These are phyloP conservation scores for Aspergillus asperescens DNA, from an alignment of 495 filamentous ascomycete species.

Conservation along the genomic window DNA sequence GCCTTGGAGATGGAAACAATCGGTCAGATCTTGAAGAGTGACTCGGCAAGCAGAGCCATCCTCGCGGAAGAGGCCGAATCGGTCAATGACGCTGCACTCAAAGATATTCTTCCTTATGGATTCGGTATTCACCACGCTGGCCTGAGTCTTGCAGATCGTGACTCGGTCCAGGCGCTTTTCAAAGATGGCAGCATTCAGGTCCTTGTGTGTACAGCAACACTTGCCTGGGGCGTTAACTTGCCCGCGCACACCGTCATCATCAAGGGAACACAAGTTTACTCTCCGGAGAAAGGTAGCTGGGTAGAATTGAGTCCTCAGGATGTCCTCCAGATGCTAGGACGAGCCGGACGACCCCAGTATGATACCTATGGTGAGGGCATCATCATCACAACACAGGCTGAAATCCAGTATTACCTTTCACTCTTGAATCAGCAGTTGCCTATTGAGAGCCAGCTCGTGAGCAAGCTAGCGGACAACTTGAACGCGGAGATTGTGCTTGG, in stretches of 20 bases:
- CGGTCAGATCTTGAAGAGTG: constrained; percentile 86
- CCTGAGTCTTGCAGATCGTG: constrained; percentile 88
- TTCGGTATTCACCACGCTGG: constrained; percentile 98
- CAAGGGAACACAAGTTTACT: constrained; percentile 96
- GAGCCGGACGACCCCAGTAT: constrained; percentile 92
- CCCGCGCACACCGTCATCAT: constrained; percentile 95
- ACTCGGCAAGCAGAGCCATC: constrained; percentile 87
- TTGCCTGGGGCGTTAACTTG: constrained; percentile 94
- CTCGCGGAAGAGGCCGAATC: constrained; percentile 77
- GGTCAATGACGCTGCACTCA: constrained; percentile 80
- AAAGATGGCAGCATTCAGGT: constrained; percentile 87
- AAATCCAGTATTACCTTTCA: constrained; percentile 95
- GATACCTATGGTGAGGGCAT: constrained; percentile 98
- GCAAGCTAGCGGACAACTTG: constrained; percentile 90
- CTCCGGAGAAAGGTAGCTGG: constrained; percentile 97
- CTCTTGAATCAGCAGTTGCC: constrained; percentile 95
- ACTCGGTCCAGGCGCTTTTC: constrained; percentile 92
- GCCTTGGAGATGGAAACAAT: constrained; percentile 95
- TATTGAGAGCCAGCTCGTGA: constrained; percentile 93
- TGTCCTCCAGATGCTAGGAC: constrained; percentile 97
- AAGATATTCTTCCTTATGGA: constrained; percentile 91
- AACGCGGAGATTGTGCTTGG: constrained; percentile 97
- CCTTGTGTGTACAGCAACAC: constrained; percentile 91
- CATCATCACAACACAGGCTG: constrained; percentile 91
- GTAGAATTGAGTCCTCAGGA: constrained; percentile 97